These are phyloP conservation scores for Sporisorium iseilematis-ciliati DNA, from an alignment of 1,284 basidiomycete genomes.

Conservation along the genomic window DNA sequence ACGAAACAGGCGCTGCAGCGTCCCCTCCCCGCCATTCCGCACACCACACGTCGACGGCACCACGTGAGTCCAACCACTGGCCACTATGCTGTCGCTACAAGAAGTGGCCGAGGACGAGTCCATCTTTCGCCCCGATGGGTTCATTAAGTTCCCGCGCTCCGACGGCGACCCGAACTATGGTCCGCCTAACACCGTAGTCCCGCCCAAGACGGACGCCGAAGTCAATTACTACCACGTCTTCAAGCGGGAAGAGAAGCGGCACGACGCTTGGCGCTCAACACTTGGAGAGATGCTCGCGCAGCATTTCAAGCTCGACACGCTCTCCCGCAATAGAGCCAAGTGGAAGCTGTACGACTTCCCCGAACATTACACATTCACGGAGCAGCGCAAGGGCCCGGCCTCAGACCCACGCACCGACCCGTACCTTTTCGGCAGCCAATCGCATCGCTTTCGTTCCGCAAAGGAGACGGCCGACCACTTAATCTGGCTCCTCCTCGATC, in stretches of 20 bases:
- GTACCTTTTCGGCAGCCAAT: constrained; percentile 51
- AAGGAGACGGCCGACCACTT: constrained; percentile 50
- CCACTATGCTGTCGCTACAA: constrained; percentile 22
- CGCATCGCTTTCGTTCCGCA: constrained; percentile 53
- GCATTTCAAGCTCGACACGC: constrained; percentile 32
- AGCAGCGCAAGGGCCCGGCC: constrained; percentile 56
- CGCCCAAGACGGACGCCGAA: constrained; percentile 41
- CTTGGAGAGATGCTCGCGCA: constrained; percentile 42
- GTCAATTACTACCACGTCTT: constrained; percentile 58
- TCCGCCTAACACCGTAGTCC: constrained; percentile 40
- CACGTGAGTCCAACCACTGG: background rate
- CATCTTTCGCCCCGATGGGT: constrained; percentile 55
- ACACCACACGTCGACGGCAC: background rate
- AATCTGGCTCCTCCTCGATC: constrained; percentile 49
- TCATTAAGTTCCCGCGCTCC: constrained; percentile 53
- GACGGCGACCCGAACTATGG: constrained; percentile 53
- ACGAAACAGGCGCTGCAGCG: background rate
- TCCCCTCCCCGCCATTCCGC: background rate
- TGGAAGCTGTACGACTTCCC: constrained; percentile 59
- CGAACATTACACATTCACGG: constrained; percentile 48
- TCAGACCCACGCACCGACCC: constrained; percentile 46
- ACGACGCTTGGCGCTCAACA: constrained; percentile 35
- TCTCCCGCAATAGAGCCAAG: constrained; percentile 31
- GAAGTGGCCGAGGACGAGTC: constrained; percentile 44
- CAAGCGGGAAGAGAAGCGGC: constrained; percentile 31